These are phyloP conservation scores for Pichia thaimueangensis DNA, from an alignment of 805 yeast genomes.

Conservation along the genomic window DNA sequence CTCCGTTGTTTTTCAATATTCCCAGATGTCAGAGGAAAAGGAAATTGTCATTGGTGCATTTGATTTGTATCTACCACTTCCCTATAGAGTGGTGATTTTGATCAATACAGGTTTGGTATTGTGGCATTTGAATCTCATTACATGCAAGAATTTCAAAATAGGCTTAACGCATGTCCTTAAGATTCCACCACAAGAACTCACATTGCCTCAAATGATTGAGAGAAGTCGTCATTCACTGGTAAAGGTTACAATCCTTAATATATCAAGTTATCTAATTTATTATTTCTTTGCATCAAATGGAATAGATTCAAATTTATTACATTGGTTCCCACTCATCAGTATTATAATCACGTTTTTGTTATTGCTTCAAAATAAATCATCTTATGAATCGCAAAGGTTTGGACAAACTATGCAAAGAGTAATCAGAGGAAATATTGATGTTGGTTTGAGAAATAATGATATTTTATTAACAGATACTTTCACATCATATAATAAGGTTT, in stretches of 20 bases:
- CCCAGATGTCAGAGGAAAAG: background rate
- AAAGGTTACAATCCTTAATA: conserved; percentile 22
- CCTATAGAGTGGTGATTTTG: conserved; percentile 44
- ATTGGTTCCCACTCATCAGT: conserved; percentile 35
- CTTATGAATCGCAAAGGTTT: conserved; percentile 38
- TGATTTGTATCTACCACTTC: conserved; percentile 33
- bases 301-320: conserved; percentile 22
- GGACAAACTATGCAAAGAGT: conserved; percentile 47
- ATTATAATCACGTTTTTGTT: conserved; percentile 30
- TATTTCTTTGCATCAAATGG: conserved; percentile 20
- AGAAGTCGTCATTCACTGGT: conserved; percentile 15
- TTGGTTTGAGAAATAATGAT: conserved; percentile 63
- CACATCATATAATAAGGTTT: conserved; percentile 71
- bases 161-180: conserved; percentile 41
- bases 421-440: conserved; percentile 52
- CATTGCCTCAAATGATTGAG: conserved; percentile 13
- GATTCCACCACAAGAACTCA: conserved; percentile 21
- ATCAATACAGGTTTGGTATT: conserved; percentile 45
- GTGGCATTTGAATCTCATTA: conserved; percentile 44
- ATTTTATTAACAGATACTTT: conserved; percentile 78
- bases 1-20: background rate
- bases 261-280: conserved; percentile 27
- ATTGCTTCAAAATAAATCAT: conserved; percentile 26
- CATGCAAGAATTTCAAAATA: conserved; percentile 34
- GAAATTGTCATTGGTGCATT: background rate